Base-by-base conservation (phyloP, 2,329 filamentous ascomycete genomes). In the Pestalotiopsis sp. region DNA sequence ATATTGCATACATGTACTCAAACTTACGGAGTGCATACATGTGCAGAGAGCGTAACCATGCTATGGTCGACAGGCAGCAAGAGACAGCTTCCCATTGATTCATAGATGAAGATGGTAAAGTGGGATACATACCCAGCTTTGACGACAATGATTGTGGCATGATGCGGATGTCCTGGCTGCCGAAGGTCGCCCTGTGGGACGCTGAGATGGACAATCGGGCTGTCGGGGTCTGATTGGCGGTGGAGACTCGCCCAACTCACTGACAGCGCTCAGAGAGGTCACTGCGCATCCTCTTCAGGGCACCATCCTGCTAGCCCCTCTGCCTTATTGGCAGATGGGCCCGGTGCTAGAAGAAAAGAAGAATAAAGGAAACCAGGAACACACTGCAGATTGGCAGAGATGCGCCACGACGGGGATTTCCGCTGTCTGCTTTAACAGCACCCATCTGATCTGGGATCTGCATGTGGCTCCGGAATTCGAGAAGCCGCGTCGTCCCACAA, bases 401-500 rank as follows among this genome's bases (percentile, higher is more conserved):
- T 27, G 11, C 23, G 59, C 59, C 59, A 62, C 59, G 23, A 62
- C 59, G 59, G 59, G 27, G 36, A 38, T 45, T 45, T 38, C 61
- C 61, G 61, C 61, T 64, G 61, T 45, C 41, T 64, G 36, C 14
- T 27, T 23, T 27, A 27, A 59, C 14, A 6, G 11, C 6, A 59
- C 57, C 57, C 27, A 36, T 36, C 45, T 52, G 45, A 59, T 59
- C 57, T 59, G 57, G 31, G 27, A 59, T 59, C 57, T 59, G 57
- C 57, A 59, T 57, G 23, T 57, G 36, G 45, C 13, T 12, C 41
- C 63, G 63, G 63, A 66, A 66, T 23, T 56, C 23, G n/a, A 31
- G 63, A 66, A 66, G 52, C 63, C 63, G 63, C 39, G 39, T 66
- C 45, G 63, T 66, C 25, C 63, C 63, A 66, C 63, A 36, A 66